Evolutionary conservation across 1,284 basidiomycete genomes (phyloP).

Genomic region (Anthracocystis panici-leucophaei): DNA sequence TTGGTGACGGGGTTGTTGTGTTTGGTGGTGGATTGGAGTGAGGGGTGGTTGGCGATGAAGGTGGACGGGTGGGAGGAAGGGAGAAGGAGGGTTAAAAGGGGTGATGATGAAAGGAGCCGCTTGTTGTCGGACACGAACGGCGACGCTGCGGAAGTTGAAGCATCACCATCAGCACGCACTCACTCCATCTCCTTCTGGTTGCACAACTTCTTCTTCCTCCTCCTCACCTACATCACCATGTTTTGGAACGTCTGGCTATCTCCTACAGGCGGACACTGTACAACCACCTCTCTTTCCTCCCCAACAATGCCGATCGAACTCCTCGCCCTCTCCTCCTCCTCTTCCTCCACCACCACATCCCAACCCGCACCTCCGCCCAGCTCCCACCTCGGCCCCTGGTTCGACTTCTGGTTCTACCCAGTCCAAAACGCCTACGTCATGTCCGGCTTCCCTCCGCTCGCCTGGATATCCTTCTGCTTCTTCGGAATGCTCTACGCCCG

Average conservation of each 20-base stretch:
- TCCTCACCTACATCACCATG: conserved; percentile 39
- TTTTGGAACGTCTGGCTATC: conserved; percentile 55
- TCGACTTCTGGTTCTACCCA: conserved; percentile 53
- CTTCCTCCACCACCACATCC: background rate
- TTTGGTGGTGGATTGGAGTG: conserved; percentile 27
- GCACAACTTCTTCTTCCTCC: conserved; percentile 30
- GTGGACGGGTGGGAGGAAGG: conserved; percentile 13
- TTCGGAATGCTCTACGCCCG: conserved; percentile 58
- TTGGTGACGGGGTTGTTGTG: conserved; percentile 41
- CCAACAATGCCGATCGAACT: conserved; percentile 12
- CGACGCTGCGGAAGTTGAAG: background rate
- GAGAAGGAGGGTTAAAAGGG: background rate
- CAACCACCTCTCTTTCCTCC: conserved; percentile 2
- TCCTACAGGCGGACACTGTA: conserved; percentile 34
- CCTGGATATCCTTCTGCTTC: conserved; percentile 57
- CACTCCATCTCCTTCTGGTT: conserved; percentile 34
- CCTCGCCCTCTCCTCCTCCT: conserved; percentile 5
- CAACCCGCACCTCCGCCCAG: background rate
- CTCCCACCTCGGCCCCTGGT: conserved; percentile 32
- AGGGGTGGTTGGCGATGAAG: conserved; percentile 10
- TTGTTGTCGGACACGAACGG: background rate
- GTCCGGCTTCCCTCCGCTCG: conserved; percentile 59
- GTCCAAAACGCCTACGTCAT: conserved; percentile 34
- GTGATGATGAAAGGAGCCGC: background rate
- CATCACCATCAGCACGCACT: conserved; percentile 9